Base-by-base conservation (phyloP, 768 basidiomycete species). In the Leccinellum luteum region DNA sequence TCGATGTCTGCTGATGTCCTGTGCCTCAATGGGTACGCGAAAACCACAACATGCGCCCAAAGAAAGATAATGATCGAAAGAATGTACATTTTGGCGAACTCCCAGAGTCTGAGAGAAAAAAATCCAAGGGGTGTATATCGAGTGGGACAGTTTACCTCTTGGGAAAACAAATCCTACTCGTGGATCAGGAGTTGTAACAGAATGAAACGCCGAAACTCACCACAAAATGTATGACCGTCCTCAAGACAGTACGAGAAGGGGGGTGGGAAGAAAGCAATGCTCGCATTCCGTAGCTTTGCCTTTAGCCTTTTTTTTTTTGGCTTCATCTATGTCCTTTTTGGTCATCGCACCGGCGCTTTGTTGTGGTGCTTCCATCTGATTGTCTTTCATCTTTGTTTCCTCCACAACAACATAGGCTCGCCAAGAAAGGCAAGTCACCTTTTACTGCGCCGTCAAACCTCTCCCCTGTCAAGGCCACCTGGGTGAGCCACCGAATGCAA, bases 61-160 rank as follows among this genome's bases (percentile, higher is more conserved):
- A 53, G 6, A 34, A 57, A 48, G 52, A 38, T 1, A 30, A 43
- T 3, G 13, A 48, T 49, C 14, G 43, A 27, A 51, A 51, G n/a
- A 14, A 49, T 32, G 27, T 51, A 25, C 59, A 64, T 64, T 47
- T n/a, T 19, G 3, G 38, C 21, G 48, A n/a, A 43, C 52, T 64
- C 49, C 41, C 43, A 52, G 58, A 54, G 51, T 28, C 32, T 17
- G 13, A 74, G 74, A 60, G 64, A 74, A 69, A 60, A n/a, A 69
- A 69, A 63, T 68, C n/a, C 28, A 43, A 35, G n/a, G 34, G 27
- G 8, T 21, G 27, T 43, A 23, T n/a, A 45, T 55, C n/a, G 14
- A 58, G 19, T n/a, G 15, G 14, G 17, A 14, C 34, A 10, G 30
- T n/a, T 81, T 79, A 86, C 87, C 56, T 45, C 57, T 19, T 2